Base-by-base conservation (phyloP, 179 eudicot species). In the Carnegiea gigantea region DNA sequence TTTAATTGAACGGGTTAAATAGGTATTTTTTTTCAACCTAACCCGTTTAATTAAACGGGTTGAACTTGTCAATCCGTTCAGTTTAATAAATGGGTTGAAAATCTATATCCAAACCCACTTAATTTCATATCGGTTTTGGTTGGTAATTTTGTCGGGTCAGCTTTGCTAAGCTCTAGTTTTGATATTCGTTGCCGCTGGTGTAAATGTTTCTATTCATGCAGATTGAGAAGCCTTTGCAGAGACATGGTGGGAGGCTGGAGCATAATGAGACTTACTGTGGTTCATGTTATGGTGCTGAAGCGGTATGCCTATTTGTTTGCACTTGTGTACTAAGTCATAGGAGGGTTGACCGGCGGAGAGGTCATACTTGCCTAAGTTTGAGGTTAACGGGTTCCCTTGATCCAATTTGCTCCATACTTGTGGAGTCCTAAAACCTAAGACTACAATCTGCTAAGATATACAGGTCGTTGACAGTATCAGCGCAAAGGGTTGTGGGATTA, bases 261-360 rank as follows among this genome's bases (percentile, higher is more conserved):
- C 90, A 90, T 82, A 90, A 97, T 77, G 99, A 97, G 86, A 93
- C 91, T 82, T 97, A 97, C 73, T 97, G 99, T 86, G 99, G 99
- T 77, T 97, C 99, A 77, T 97, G 99, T 86, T 97, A 77, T 92
- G 99, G 99, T 76, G 97, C 99, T 74, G 98, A 97, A 91, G 86
- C 73, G 92, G 99, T 95, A 86, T 49, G 85, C 15, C 26, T 72
- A 49, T 71, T 77, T 71, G 20, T 54, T 11, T 67, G 14, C 72
- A n/a, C 23, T 59, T 65, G 38, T 68, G 14, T 48, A n/a, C 68
- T 77, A 14, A 59, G 18, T 49, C 13, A 7, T 46, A 54, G 62
- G 6, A 57, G 62, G n/a, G 62, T 20, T 57, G n/a, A 20, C 15
- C 2, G 62, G 62, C 62, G 1, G n/a, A 20, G 62, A 57, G 62